These are phyloP conservation scores for Geotrichum reessii DNA, from an alignment of 1,139 yeast species.

Conservation along the genomic window DNA sequence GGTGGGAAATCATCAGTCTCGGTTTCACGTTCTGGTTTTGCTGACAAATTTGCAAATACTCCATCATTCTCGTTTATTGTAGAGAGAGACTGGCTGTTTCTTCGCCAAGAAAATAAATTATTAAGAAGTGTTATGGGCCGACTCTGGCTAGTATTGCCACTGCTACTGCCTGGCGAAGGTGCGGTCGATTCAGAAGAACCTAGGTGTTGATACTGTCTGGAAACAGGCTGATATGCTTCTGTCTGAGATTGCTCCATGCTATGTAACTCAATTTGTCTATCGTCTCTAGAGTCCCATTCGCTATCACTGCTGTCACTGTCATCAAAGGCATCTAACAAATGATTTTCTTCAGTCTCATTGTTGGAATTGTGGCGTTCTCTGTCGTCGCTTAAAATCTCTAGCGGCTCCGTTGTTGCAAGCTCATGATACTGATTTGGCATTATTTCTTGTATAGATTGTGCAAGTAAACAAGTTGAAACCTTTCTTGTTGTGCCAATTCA, in stretches of 20 bases:
- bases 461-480: not conserved
- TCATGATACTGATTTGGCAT: not conserved
- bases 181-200: not conserved
- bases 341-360: not conserved
- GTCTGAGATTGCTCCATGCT: not conserved
- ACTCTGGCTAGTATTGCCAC: not conserved
- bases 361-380: not conserved
- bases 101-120: not conserved
- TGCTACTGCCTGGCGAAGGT: not conserved
- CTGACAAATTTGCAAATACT: constrained; percentile 83
- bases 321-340: not conserved
- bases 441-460: not conserved
- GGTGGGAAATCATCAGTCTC: constrained; percentile 63
- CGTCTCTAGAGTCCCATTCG: not conserved
- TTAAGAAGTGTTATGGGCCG: not conserved
- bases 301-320: not conserved
- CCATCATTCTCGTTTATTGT: constrained; percentile 60
- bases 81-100: constrained; percentile 32
- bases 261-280: not conserved
- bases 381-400: not conserved
- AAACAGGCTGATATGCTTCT: not conserved
- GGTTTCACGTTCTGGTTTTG: constrained; percentile 50
- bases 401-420: not conserved
- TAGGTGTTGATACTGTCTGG: not conserved
- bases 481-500: not conserved